Evolutionary conservation across 2,329 filamentous ascomycete species (phyloP).

Genomic region (Parasarocladium wereldwijsianum): DNA sequence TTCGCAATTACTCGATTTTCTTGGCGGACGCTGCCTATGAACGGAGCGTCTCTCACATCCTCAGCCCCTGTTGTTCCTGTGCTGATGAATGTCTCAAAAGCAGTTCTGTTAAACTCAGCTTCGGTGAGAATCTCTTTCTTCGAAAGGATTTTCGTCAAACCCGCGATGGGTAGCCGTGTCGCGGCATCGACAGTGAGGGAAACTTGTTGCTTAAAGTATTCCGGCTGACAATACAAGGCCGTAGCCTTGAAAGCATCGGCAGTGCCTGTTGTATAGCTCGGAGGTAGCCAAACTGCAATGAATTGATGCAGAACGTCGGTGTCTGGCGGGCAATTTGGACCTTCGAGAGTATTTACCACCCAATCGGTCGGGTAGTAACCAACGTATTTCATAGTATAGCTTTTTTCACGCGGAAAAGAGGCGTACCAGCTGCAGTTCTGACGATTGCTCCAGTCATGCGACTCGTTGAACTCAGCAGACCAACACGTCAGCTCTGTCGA

Average conservation of each 20-base stretch:
- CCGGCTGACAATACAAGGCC: constrained; percentile 25
- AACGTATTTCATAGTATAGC: constrained; percentile 23
- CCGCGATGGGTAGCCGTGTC: constrained; percentile 5
- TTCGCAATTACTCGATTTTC: too few relatives aligned
- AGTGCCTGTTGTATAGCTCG: too few relatives aligned
- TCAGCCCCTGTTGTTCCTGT: too few relatives aligned
- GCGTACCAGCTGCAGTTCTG: constrained; percentile 19
- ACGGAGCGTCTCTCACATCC: too few relatives aligned
- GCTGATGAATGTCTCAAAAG: constrained; percentile 18
- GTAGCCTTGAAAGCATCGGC: constrained; percentile 12
- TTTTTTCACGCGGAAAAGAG: constrained; percentile 5
- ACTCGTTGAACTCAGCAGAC: constrained; percentile 17
- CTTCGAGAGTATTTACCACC: constrained; percentile 16
- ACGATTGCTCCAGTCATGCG: constrained; percentile 19
- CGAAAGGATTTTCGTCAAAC: constrained; percentile 4
- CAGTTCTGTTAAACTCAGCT: constrained; percentile 17
- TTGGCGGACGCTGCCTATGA: too few relatives aligned
- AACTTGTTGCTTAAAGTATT: constrained; percentile 30
- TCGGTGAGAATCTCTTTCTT: constrained; percentile 7
- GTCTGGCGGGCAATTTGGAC: constrained; percentile 15
- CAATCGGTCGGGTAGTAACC: constrained; percentile 23
- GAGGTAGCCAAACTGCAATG: constrained; percentile 15
- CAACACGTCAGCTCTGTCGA: constrained; percentile 24
- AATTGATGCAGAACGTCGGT: constrained; percentile 21
- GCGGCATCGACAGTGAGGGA: constrained; percentile 18